Conservation (phyloP, 2,329 filamentous ascomycete species). For the Diaporthe citrichinensis region DNA sequence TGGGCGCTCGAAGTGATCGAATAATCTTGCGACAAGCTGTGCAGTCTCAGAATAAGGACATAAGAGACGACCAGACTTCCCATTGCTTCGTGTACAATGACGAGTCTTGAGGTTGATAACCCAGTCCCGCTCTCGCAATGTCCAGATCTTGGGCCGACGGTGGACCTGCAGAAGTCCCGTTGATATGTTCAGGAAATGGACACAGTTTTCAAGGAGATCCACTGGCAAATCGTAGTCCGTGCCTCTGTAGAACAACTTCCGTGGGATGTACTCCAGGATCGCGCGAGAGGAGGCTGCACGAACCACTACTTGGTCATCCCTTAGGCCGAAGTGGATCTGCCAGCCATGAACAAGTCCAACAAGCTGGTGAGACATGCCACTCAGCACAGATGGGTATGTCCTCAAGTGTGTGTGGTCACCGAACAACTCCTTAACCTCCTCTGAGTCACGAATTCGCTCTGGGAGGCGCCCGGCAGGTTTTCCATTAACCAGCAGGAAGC, state of each 20-base stretch:
- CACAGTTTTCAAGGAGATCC: constrained; percentile 63
- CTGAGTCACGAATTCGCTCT: constrained; percentile 59
- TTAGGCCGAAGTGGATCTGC: constrained; percentile 69
- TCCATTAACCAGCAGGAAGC: constrained; percentile 55
- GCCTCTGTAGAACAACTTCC: constrained; percentile 47
- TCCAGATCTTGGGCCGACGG: constrained; percentile 54
- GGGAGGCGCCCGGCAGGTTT: constrained; percentile 63
- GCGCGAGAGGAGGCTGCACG: constrained; percentile 50
- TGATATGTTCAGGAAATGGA: constrained; percentile 71
- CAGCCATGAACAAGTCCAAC: constrained; percentile 54
- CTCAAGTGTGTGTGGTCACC: constrained; percentile 62
- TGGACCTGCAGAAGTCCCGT: constrained; percentile 64
- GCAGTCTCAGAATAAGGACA: constrained; percentile 62
- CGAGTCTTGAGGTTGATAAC: constrained; percentile 48
- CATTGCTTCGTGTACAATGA: constrained; percentile 40
- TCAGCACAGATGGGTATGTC: constrained; percentile 64
- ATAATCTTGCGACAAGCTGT: constrained; percentile 57
- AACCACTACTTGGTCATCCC: constrained; percentile 57
- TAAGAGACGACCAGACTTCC: constrained; percentile 53
- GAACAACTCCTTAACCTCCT: constrained; percentile 65
- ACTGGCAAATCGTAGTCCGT: constrained; percentile 63
- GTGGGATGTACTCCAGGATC: constrained; percentile 54
- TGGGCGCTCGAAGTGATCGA: constrained; percentile 63
- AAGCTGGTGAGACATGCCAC: constrained; percentile 66
- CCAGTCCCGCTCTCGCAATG: constrained; percentile 50